Evolutionary conservation across 805 yeast species (phyloP), one percentile per base, ranked within the genome.

Genomic region (Metschnikowia santaceciliae): DNA sequence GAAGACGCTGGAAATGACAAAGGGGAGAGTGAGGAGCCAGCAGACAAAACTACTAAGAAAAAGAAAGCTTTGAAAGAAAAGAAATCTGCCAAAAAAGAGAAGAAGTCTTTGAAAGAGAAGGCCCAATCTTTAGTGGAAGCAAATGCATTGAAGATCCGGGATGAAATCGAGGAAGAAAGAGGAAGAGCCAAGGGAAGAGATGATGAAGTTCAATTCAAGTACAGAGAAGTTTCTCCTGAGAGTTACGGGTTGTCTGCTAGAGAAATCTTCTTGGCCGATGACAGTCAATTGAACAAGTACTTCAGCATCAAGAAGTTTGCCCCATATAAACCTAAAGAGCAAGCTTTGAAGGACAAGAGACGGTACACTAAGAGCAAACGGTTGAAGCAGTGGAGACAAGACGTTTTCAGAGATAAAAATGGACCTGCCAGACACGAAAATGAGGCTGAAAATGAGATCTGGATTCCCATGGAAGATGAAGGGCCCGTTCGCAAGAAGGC

Each of bases 201-300:
- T 4, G 60, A 60, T 5, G 75, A 74, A 2, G 78, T 78, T 14
- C 78, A 75, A 49, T 92, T 94, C 77, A 84, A 83, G 60, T 94
- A 94, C 65, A 81, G 97, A 61, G 96, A 90, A 60, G 98, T 94
- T 3, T 90, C 96, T 1, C 97, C 99, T 7, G 98, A 94, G 62
- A 73, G 90, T 8, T 94, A 81, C 70, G 98, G 98, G 11, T 76
- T 94, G 45, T 77, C 88, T 0, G 79, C 94, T 0, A 78, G 94
- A 55, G 99, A 94, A 61, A 94, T 94, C 44, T 74, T 94, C 48
- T 71, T 89, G 52, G 99, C 99, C 13, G 92, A 88, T 62, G 99
- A 94, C 66, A 77, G 79, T 54, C 87, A 86, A 45, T 76, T 94
- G 67, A 94, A 94, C 68, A 86, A 84, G 50, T 90, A 77, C 61